Evolutionary conservation across 176 grass and related monocot genomes (phyloP), one percentile per base, ranked within the genome.

Genomic region (Guadua angustifolia): DNA sequence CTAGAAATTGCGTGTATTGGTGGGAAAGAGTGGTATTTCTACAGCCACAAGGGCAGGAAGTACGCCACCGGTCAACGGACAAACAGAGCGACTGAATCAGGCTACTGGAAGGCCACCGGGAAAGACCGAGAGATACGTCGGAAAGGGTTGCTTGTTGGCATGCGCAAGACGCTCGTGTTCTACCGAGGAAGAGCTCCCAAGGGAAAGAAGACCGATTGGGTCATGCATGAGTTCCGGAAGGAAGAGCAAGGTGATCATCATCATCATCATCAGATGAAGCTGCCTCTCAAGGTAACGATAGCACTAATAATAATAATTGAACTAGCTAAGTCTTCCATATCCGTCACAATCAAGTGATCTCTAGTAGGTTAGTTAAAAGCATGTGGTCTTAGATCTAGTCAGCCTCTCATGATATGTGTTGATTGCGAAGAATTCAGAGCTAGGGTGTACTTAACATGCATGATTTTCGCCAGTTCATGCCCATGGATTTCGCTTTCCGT

Each of bases 81-180:
- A 43, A 98, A 97, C 69, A 90, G 95, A 84, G 92, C 95, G 26
- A 98, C 95, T 16, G 79, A 90, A 74, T 98, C 88, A 0, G 95
- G 95, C 19, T 98, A 98, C 29, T 98, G 95, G 95, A 98, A 98
- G 82, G 95, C 92, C 3, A 98, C 95, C 0, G 95, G 92, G 12
- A 98, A 90, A 81, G 95, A 98, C 38, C 89, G 92, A 6, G 35
- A 77, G 19, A 82, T 98, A 70, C 91, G 46, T 43, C 75, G 84
- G 45, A 69, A 92, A 75, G 92, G 95, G 5, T 71, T 90, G 13
- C 82, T 89, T 2, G 79, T 95, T 4, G 95, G 95, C 45, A 98
- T 93, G 95, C 88, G 95, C 35, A 98, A 98, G 92, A 98, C 95
- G 3, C 87, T 98, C 10, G 95, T 98, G 13, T 98, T 98, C 74